Evolutionary conservation across 176 grass and related monocot genomes (phyloP), one percentile per base, ranked within the genome.

Genomic region (bread wheat (Triticum aestivum)): DNA sequence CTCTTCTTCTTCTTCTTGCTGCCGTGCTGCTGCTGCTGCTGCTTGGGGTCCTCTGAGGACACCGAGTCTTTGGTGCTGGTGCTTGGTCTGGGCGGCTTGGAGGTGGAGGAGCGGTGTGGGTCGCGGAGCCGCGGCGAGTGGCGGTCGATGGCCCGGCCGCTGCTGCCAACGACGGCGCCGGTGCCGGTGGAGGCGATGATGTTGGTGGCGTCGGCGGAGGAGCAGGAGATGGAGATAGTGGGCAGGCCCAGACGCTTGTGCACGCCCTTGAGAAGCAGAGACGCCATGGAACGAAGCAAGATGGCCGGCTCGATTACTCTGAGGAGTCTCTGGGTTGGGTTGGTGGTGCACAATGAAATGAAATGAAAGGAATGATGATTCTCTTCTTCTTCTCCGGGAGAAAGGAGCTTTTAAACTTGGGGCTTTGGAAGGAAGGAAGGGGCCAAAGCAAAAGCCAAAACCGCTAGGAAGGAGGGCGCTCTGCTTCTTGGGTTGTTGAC

Each of bases 151-250:
- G 89, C 70, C 5, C 84, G 79, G 38, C 69, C 34, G 77, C n/a
- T 39, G 79, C 56, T 1, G 18, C 54, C 52, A 17, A 58, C 17
- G 49, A 5, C 14, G 49, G 5, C 1, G 52, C 2, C 8, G 18
- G 13, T 0, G 42, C 3, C 1, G 8, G 73, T 33, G 27, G 73
- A 51, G 70, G 42, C 5, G 84, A 75, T 65, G 44, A 95, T 71
- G 47, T 93, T 87, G 14, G 91, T 81, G 11, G 96, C 89, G 38
- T 91, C 87, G 10, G 90, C 29, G 12, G 96, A 92, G 30, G 93
- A 82, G 83, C 96, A 98, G 12, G 94, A 93, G 83, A 90, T 76
- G 45, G 15, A 27, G 72, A 75, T 49, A 42, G 72, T 0, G 0
- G 47, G 47, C 47, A 77, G 63, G 63, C 77, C 67, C 17, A 73